Evolutionary conservation across 768 basidiomycete genomes (phyloP).

Genomic region (Dacryopinax spathularia): DNA sequence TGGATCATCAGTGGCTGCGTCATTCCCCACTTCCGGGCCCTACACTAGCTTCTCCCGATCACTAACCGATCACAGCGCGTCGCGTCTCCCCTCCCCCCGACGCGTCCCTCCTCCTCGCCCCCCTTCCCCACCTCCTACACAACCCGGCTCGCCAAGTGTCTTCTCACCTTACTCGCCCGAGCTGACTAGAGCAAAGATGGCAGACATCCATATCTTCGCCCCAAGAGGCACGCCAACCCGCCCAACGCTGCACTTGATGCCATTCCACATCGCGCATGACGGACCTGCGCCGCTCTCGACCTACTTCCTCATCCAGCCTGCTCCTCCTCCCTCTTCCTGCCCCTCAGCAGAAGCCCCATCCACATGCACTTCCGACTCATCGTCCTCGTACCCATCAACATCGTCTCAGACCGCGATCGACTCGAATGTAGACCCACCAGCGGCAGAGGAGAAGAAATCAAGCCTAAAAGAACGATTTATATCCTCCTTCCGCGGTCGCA

Average conservation of each 20-base stretch:
- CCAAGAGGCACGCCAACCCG: background rate
- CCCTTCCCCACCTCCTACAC: too few species aligned
- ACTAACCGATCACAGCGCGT: too few species aligned
- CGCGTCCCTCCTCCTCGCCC: too few species aligned
- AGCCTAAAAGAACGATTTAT: conserved; percentile 29
- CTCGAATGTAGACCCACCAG: background rate
- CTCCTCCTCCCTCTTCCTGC: background rate
- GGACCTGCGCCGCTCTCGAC: conserved; percentile 62
- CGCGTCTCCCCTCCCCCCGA: too few species aligned
- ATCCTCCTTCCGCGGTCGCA: conserved; percentile 64
- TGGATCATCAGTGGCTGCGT: too few species aligned
- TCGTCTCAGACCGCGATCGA: conserved; percentile 7
- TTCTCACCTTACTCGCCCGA: too few species aligned
- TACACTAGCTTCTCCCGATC: too few species aligned
- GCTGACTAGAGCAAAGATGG: background rate
- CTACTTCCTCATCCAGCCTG: conserved; percentile 45
- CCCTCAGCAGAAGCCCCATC: background rate
- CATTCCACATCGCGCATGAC: conserved; percentile 58
- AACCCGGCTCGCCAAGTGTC: too few species aligned
- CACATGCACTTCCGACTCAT: conserved; percentile 10
- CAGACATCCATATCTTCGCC: background rate
- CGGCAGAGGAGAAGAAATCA: background rate
- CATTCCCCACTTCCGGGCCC: too few species aligned
- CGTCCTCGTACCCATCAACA: conserved; percentile 9
- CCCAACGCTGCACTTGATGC: conserved; percentile 54